Base-by-base conservation (phyloP, 2,329 filamentous ascomycete species). In the Trichoderma koningiopsis region DNA sequence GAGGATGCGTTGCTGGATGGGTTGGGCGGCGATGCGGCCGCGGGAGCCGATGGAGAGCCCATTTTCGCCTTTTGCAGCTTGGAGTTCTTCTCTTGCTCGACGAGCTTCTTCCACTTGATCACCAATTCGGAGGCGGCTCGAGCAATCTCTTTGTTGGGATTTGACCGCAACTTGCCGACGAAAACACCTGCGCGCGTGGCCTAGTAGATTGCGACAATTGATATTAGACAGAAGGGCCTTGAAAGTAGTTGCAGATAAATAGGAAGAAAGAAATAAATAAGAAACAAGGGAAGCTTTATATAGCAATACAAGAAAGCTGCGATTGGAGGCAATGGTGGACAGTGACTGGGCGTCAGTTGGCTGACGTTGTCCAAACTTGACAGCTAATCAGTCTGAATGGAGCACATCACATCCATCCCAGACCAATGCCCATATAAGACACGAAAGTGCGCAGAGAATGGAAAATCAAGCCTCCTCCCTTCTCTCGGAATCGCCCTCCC, bases 131-230 rank as follows among this genome's bases (percentile, higher is more conserved):
- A 86, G 4, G 96, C 94, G 55, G 92, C 84, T 63, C 88, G 87
- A 58, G 91, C 89, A 74, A 98, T 91, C 55, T 94, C 89, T 79
- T 92, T 94, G 84, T 96, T 91, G 69, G 89, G 80, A 79, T 96
- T 94, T 71, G 91, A 81, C 66, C 89, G 86, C 62, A 91, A 88
- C 79, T 94, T 95, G 79, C 94, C 95, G 72, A 98, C 92, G 62
- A 91, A 89, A 73, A 97, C 91, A 75, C 96, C 96, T 63, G 97
- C 95, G 75, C 91, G 92, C n/a, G 95, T 98, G 53, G 91, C 86
- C 89, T 91, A 71, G 8, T 66, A 58, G 49, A 43, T n/a, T 67
- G 63, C 63, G 63, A 67, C 63, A 37, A 56, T 22, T 52, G n/a
- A 52, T 59, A 55, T 67, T 22, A 67, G 63, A 59, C 19, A 29